Base-by-base conservation (phyloP, 768 basidiomycete species). In the Podaxis rugospora region DNA sequence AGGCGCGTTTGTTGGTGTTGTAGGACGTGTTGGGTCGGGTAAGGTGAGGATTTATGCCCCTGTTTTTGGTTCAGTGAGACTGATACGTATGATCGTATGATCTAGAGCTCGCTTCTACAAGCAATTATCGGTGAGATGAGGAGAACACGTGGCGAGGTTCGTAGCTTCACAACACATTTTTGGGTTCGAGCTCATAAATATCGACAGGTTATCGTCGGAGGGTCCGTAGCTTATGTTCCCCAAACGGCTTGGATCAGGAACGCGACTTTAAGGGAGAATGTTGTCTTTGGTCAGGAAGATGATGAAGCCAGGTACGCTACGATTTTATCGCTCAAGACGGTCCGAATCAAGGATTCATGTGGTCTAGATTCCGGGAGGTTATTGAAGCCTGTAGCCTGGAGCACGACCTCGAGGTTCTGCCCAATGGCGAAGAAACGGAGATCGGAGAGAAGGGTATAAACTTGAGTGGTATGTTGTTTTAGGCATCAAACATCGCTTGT, bases 361-460 rank as follows among this genome's bases (percentile, higher is more conserved):
- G 36, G 21, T 16, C 14, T 14, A 60, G 86, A 64, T 85, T 89
- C 67, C 74, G 78, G 3, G 75, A 80, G 32, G 78, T 89, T 46
- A 75, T 90, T 58, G 68, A 75, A 3, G 87, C 89, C 0, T 94
- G 91, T 66, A 84, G 84, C 37, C 72, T 94, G 51, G 79, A 83
- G 57, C 84, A 83, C 32, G 92, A 94, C 70, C 75, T 94, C 2
- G 82, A 84, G 42, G 82, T 89, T 64, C 76, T 94, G 9, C 85
- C 89, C 0, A 72, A 89, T 52, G 88, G 88, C 4, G 87, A 90
- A 69, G 64, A 76, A 39, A 89, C 88, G 0, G 84, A 87, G 70
- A 87, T 90, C 51, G 89, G 89, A 23, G 90, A 93, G 72, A 87
- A 87, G 67, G 92, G 90, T 0, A 86, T 88, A 64, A 87, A 84